Evolutionary conservation across 2,329 filamentous ascomycete species (phyloP), one percentile per base, ranked within the genome.

Genomic region (Trichoderma aggressivum): DNA sequence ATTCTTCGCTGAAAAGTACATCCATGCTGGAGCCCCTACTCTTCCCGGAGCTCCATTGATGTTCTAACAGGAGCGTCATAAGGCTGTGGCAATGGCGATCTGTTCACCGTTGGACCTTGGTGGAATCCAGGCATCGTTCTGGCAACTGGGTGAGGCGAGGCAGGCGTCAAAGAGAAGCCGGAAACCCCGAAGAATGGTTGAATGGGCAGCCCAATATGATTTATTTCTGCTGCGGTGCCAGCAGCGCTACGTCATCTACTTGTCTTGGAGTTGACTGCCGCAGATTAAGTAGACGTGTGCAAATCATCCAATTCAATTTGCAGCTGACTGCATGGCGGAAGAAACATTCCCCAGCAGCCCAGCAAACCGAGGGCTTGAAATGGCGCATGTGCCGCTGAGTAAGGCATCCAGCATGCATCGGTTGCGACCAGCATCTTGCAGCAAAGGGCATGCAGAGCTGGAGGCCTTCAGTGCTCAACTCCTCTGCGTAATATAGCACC

Each of bases 171-270:
- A 47, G 26, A 43, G 36, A 58, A 59, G 53, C 53, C 56, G 34
- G 34, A 24, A 66, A 50, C 26, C 39, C 56, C n/a, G 59, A 59
- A 4, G 28, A 32, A 18, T 47, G 24, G 53, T 36, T 32, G 39
- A n/a, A n/a, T n/a, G n/a, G n/a, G n/a, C n/a, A n/a, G n/a, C 28
- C 26, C 36, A 59, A 56, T 67, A 16, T 55, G 47, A n/a, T 39
- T 24, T 32, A 30, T 21, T 36, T 14, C 26, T 43, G 53, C 36
- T 26, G 36, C 30, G 50, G 50, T 43, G 24, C 34, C 55, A 39
- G 18, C n/a, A 43, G 55, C 34, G 36, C 64, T 67, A 67, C 64
- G 64, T 67, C 64, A 67, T 67, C n/a, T 66, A n/a, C 14, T 59
- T 59, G 56, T 59, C 28, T 59, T 59, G 56, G 18, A 59, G 30